phyloP scores from a whole-genome alignment of 495 filamentous ascomycete genomes.

The Hypoxylon crocopeplum region DNA sequence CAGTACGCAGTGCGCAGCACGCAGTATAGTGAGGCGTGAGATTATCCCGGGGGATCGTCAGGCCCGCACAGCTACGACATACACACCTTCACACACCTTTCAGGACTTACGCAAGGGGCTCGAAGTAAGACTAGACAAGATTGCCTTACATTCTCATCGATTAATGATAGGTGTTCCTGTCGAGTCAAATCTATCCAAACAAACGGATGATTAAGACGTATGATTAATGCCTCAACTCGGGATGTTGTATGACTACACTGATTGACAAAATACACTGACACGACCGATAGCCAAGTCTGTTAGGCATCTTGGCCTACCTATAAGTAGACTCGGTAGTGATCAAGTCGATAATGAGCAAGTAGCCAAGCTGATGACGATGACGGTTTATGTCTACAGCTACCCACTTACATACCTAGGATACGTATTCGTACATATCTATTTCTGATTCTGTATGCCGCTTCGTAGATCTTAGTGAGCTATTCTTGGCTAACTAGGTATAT shows the following conservation, averaged over 20 bases:
- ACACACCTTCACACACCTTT: slow-evolving; percentile 4
- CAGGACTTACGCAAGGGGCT: slow-evolving; percentile 28
- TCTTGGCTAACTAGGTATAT: background rate
- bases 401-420: too few species aligned
- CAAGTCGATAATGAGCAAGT: too few species aligned
- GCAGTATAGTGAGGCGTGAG: slow-evolving; percentile 23
- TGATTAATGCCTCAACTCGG: slow-evolving; percentile 33
- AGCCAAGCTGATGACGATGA: too few species aligned
- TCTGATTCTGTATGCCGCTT: too few species aligned
- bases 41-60: slow-evolving; percentile 23
- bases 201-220: too few species aligned
- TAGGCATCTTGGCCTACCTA: background rate
- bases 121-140: slow-evolving; percentile 17
- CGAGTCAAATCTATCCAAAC: slow-evolving; percentile 16
- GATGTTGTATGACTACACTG: slow-evolving; percentile 2
- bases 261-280: too few species aligned
- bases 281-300: slow-evolving; percentile 22
- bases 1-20: too few species aligned
- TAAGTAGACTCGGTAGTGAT: background rate
- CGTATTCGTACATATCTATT: too few species aligned
- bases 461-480: too few species aligned
- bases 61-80: slow-evolving; percentile 25
- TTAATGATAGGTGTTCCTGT: slow-evolving; percentile 21
- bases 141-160: slow-evolving; percentile 12
- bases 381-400: too few species aligned